A percentile compares a stretch with the other conserved stretches of the same genome.
These are phyloP conservation scores for Solanum virginianum DNA, from an alignment of 257 asterid genomes.

Conservation along the genomic window DNA sequence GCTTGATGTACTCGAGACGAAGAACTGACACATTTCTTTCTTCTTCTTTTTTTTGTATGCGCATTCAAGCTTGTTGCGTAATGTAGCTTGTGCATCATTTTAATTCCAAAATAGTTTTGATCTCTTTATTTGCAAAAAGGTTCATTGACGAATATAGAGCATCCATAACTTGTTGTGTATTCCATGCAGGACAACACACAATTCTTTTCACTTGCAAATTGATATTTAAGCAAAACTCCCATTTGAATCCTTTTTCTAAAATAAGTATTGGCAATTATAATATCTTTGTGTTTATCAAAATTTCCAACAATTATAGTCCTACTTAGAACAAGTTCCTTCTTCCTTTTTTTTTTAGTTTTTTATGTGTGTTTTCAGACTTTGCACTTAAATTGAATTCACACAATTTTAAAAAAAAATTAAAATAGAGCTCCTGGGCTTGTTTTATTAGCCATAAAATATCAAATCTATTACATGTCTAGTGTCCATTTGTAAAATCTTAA, in stretches of 20 bases:
- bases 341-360: too few relatives aligned
- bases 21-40: background rate
- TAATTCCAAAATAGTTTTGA: background rate
- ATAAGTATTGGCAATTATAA: background rate
- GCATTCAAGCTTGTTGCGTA: background rate
- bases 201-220: background rate
- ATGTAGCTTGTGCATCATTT: too few relatives aligned
- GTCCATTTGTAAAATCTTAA: too few relatives aligned
- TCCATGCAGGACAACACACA: background rate
- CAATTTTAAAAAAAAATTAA: too few relatives aligned
- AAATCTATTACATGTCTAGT: too few relatives aligned
- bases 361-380: too few relatives aligned
- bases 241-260: background rate
- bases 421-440: too few relatives aligned
- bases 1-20: background rate
- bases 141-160: background rate
- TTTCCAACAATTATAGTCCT: too few relatives aligned
- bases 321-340: too few relatives aligned
- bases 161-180: background rate
- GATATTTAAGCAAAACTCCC: background rate
- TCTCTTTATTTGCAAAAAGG: background rate
- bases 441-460: too few relatives aligned
- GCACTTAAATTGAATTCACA: too few relatives aligned
- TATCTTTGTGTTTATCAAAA: too few relatives aligned
- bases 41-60: background rate